Evolutionary conservation across 2,329 filamentous ascomycete species (phyloP).

Genomic region (Colletotrichum aenigma): DNA sequence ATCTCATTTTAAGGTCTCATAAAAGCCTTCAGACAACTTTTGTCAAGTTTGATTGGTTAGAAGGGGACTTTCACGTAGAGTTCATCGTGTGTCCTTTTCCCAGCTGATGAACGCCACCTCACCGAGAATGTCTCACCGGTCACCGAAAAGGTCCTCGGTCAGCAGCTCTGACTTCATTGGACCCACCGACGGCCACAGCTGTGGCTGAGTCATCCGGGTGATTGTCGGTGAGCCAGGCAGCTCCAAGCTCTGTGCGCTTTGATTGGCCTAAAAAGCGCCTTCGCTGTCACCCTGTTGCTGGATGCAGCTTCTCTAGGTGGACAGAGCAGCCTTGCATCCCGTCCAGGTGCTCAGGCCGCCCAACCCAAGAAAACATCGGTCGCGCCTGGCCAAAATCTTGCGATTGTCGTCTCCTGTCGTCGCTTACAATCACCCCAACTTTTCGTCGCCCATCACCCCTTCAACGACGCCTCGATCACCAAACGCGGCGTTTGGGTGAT

Average conservation of each 20-base stretch:
- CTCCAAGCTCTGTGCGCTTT: neutral
- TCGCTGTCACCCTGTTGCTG: neutral
- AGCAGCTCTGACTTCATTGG: neutral
- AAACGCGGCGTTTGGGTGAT: neutral
- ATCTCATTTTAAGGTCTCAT: neutral
- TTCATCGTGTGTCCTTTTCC: neutral
- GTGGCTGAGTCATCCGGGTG: constrained; percentile 5
- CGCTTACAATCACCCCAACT: neutral
- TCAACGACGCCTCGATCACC: neutral
- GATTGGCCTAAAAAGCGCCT: neutral
- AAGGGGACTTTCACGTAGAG: neutral
- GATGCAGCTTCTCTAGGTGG: neutral
- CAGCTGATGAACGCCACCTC: neutral
- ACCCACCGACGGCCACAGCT: neutral
- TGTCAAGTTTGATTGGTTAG: neutral
- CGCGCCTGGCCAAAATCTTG: constrained; percentile 17
- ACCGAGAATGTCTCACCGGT: neutral
- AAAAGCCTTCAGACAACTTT: neutral
- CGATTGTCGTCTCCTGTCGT: neutral
- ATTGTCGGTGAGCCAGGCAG: neutral
- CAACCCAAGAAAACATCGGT: constrained; percentile 9
- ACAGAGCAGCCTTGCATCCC: constrained; percentile 2
- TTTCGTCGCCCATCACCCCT: neutral
- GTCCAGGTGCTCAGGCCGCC: neutral
- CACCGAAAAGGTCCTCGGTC: neutral